Evolutionary conservation across 2,329 filamentous ascomycete genomes (phyloP).

Genomic region (Alternaria ethzedia): DNA sequence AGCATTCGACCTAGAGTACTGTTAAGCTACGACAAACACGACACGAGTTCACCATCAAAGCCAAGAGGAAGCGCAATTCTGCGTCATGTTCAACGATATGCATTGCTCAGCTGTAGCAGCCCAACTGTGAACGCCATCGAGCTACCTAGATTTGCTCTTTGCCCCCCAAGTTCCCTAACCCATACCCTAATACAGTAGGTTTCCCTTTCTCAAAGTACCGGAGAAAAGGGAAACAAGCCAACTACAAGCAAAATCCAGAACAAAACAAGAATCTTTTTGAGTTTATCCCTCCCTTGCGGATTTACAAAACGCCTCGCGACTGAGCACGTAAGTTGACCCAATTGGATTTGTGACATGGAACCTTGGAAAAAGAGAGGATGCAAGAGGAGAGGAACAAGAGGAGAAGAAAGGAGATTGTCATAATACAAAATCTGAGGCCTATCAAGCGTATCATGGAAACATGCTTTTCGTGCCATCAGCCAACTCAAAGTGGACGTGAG

Average conservation of each 20-base stretch:
- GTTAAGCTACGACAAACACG: background rate
- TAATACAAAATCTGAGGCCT: conserved; percentile 42
- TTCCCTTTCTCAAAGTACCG: conserved; percentile 12
- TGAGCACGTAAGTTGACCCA: conserved; percentile 28
- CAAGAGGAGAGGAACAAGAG: conserved; percentile 34
- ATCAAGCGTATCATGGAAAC: conserved; percentile 31
- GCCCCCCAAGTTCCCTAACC: conserved; percentile 6
- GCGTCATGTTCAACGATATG: conserved; percentile 15
- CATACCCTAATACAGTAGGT: conserved; percentile 22
- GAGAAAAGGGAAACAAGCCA: conserved; percentile 12
- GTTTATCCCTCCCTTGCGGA: conserved; percentile 32
- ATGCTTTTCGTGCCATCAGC: conserved; percentile 36
- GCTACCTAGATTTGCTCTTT: conserved; percentile 12
- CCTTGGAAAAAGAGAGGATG: conserved; percentile 39
- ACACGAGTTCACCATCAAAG: background rate
- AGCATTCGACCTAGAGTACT: background rate
- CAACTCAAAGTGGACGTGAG: conserved; percentile 23
- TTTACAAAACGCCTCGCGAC: conserved; percentile 31
- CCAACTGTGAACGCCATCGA: conserved; percentile 7
- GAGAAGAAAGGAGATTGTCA: conserved; percentile 37
- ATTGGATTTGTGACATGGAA: conserved; percentile 11
- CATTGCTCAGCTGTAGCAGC: conserved; percentile 17
- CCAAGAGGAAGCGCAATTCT: background rate
- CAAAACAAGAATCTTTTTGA: conserved; percentile 27
- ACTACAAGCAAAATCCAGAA: conserved; percentile 18